Evolutionary conservation across 345 rosid species (phyloP).

Genomic region (Aurinia saxatilis): DNA sequence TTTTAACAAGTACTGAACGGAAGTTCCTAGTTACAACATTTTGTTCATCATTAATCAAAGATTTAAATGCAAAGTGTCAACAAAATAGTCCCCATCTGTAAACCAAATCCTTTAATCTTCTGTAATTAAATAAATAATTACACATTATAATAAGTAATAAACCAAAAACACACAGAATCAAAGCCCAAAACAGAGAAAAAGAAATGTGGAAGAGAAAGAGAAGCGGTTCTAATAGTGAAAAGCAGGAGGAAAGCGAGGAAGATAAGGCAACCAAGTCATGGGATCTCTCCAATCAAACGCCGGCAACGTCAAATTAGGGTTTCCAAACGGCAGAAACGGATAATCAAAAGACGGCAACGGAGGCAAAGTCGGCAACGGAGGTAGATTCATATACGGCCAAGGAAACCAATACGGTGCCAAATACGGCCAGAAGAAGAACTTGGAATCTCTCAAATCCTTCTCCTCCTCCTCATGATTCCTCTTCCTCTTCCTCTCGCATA

Average conservation of each 20-base stretch:
- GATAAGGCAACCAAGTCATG: conserved; percentile 55
- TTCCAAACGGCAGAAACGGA: conserved; percentile 27
- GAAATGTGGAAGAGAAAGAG: background rate
- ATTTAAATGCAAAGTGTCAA: too few species aligned
- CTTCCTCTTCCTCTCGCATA: conserved; percentile 34
- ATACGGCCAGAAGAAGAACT: conserved; percentile 51
- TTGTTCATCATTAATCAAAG: too few species aligned
- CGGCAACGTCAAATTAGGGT: conserved; percentile 45
- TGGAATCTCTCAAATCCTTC: conserved; percentile 39
- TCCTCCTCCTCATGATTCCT: background rate
- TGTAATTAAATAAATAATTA: conserved; percentile 16
- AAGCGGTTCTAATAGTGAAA: background rate
- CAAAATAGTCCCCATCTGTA: background rate
- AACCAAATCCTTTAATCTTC: conserved; percentile 5
- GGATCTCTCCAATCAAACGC: conserved; percentile 52
- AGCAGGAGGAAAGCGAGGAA: conserved; percentile 36
- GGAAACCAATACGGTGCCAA: conserved; percentile 48
- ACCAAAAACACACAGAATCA: conserved; percentile 4
- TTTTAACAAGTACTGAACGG: too few species aligned
- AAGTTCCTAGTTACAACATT: too few species aligned
- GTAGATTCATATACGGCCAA: conserved; percentile 38
- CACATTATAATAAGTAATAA: conserved; percentile 14
- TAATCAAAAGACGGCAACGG: conserved; percentile 35
- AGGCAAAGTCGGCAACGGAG: conserved; percentile 5
- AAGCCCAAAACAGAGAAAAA: background rate